Conservation (phyloP, 345 rosid genomes). For the Eucalyptus brandiana region DNA sequence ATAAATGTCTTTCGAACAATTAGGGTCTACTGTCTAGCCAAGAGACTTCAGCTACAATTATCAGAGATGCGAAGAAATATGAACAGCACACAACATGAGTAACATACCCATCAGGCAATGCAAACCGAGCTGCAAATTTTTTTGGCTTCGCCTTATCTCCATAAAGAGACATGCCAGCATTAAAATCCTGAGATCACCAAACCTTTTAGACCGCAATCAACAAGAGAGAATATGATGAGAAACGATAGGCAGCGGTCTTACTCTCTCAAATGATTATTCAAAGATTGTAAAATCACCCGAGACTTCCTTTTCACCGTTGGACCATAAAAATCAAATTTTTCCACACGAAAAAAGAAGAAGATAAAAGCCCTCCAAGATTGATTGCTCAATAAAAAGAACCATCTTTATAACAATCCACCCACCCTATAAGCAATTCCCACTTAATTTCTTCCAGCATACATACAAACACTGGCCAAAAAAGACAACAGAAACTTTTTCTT, state of each 20-base stretch:
- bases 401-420: not conserved
- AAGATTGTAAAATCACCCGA: not conserved
- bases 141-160: slow-evolving; percentile 90
- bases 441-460: not conserved
- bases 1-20: not conserved
- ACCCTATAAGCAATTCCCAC: not conserved
- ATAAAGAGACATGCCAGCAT: slow-evolving; percentile 72
- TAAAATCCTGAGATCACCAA: slow-evolving; percentile 44
- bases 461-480: not conserved
- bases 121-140: slow-evolving; percentile 79
- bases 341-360: not conserved
- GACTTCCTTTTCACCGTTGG: not conserved
- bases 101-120: slow-evolving; percentile 73
- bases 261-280: not conserved
- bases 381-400: not conserved
- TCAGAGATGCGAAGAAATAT: not conserved
- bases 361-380: not conserved
- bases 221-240: not conserved
- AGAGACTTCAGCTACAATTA: not conserved
- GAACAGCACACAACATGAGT: not conserved
- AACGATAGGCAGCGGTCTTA: not conserved
- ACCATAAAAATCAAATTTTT: not conserved
- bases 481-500: not conserved
- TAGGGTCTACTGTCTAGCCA: not conserved
- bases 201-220: not conserved